A percentile compares a stretch with the other conserved stretches of the same genome.
Evolutionary conservation across 2,329 filamentous ascomycete species (phyloP).

Genomic region (Simplicillium sp.): DNA sequence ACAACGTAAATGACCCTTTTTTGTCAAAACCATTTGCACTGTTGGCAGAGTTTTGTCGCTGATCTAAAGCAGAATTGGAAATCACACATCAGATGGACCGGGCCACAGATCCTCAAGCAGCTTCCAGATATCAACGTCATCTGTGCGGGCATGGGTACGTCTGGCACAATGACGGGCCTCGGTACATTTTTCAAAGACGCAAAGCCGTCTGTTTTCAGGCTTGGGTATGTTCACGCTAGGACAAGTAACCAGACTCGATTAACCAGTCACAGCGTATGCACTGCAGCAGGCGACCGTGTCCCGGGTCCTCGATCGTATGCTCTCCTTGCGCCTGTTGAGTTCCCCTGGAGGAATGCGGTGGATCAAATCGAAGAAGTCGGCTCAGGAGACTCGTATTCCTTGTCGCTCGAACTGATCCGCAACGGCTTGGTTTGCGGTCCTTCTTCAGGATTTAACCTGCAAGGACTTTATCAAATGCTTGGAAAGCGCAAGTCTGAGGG

Average conservation of each 20-base stretch:
- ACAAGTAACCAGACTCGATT: neutral
- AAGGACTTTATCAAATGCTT: constrained; percentile 40
- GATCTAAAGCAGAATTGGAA: constrained; percentile 34
- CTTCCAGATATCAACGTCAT: constrained; percentile 46
- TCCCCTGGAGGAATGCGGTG: constrained; percentile 47
- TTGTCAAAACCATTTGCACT: neutral
- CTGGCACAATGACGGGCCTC: constrained; percentile 40
- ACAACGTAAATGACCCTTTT: constrained; percentile 16
- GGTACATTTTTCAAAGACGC: constrained; percentile 38
- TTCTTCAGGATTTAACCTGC: constrained; percentile 49
- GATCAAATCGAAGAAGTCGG: constrained; percentile 48
- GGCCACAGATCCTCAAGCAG: constrained; percentile 46
- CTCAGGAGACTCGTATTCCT: constrained; percentile 40
- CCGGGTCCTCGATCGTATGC: constrained; percentile 47
- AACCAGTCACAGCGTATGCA: constrained; percentile 37
- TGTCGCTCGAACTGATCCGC: constrained; percentile 44
- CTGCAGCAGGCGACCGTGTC: constrained; percentile 44
- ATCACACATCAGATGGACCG: constrained; percentile 49
- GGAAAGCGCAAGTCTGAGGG: constrained; percentile 35
- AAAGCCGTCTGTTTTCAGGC: constrained; percentile 36
- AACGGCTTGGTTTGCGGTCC: constrained; percentile 51
- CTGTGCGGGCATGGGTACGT: constrained; percentile 48
- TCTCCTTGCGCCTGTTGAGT: constrained; percentile 38
- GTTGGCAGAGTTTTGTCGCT: neutral
- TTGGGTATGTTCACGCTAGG: constrained; percentile 13